Evolutionary conservation across 129 eudicot genomes (phyloP), one percentile per base, ranked within the genome.

Genomic region (Artemisia tridentata): DNA sequence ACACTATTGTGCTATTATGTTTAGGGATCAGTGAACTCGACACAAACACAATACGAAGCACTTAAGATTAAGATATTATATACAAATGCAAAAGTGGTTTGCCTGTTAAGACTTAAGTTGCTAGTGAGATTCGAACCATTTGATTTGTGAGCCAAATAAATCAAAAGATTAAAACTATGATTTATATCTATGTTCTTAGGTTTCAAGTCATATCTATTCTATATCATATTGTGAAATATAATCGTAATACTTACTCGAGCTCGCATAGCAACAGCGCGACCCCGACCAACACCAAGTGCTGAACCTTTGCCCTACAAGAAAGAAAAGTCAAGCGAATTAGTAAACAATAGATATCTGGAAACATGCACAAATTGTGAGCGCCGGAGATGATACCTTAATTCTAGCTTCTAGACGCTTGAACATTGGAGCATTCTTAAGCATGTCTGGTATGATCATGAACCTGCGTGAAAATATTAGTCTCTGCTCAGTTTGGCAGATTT

Each of bases 341-440:
- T 60, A 18, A 47, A 49, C 13, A 4, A 21, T 38, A 3, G 13
- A 15, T 23, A 54, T 15, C 18, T 10, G 10, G 3, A 63, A 41
- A 52, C 31, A 51, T 17, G 34, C 52, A 65, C 34, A 29, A 52
- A 64, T 10, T 13, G 17, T 46, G 38, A 15, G 13, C 8, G 70
- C 20, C 20, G 7, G 10, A 23, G 21, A 78, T 7, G 38, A 70
- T 78, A 90, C 99, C 99, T 93, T 93, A 69, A 93, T 93, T 80
- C 89, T 89, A 49, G 98, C 84, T 75, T 92, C 98, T 69, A 88
- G 74, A 31, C 96, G 96, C 55, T 92, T 89, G 82, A 92, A 89
- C 95, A 92, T 92, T 11, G 98, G 98, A 75, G 98, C 98, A 83
- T 89, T 89, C 91, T 89, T 92, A 59, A 92, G 95, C 98, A 92